phyloP scores from a whole-genome alignment of 805 yeast genomes.

The Metschnikowia koreensis region DNA sequence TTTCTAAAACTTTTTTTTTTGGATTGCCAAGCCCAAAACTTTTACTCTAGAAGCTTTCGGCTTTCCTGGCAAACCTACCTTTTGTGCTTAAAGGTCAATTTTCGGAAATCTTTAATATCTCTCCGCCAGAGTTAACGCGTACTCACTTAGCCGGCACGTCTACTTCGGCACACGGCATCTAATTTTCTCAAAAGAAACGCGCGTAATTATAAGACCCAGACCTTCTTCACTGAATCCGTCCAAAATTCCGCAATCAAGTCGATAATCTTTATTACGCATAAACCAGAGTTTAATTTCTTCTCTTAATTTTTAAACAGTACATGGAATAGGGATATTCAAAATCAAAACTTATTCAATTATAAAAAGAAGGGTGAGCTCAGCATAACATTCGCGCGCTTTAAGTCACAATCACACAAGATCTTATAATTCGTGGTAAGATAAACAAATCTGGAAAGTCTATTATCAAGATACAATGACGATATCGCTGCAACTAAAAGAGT shows the following conservation, averaged over 20 bases:
- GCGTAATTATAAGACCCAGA: neutral
- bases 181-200: neutral
- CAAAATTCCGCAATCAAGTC: neutral
- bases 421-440: neutral
- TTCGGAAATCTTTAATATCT: too few relatives aligned
- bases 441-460: neutral
- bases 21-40: too few relatives aligned
- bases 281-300: neutral
- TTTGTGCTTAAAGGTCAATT: too few relatives aligned
- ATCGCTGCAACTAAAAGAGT: constrained; percentile 50
- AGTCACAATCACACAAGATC: neutral
- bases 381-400: too few relatives aligned
- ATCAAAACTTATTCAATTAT: too few relatives aligned
- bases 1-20: too few relatives aligned
- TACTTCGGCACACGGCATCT: neutral
- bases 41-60: too few relatives aligned
- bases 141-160: neutral
- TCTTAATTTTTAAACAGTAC: neutral
- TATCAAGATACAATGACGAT: constrained; percentile 18
- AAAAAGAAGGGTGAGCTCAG: too few relatives aligned
- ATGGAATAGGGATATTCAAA: too few relatives aligned
- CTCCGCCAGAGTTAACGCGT: too few relatives aligned
- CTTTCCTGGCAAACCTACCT: too few relatives aligned
- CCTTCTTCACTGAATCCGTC: neutral
- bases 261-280: neutral